A percentile compares a stretch with the other conserved stretches of the same genome.
Evolutionary conservation across 1,139 yeast genomes (phyloP).

Genomic region (Suhomyces yuchorum): DNA sequence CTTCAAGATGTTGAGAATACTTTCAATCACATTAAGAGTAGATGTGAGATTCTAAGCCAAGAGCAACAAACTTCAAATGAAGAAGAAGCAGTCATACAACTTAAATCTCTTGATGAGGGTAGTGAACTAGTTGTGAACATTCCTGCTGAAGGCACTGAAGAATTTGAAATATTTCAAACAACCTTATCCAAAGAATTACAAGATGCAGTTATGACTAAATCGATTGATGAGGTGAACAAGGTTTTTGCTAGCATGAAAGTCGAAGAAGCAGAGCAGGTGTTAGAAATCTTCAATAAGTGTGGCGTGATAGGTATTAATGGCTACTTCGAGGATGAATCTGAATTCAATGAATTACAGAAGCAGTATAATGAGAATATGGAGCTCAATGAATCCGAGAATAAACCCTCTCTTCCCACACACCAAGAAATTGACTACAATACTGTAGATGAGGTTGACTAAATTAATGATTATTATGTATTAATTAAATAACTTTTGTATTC

Average conservation of each 20-base stretch:
- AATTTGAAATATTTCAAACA: constrained; percentile 54
- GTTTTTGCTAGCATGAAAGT: constrained; percentile 78
- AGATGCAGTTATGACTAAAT: constrained; percentile 69
- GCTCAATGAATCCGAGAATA: constrained; percentile 9
- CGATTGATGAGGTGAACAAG: constrained; percentile 77
- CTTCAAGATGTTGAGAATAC: constrained; percentile 73
- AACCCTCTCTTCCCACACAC: constrained; percentile 1
- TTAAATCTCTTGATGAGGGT: constrained; percentile 84
- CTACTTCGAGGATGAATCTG: constrained; percentile 30
- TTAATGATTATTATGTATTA: neutral
- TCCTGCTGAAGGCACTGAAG: constrained; percentile 59
- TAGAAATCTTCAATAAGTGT: constrained; percentile 75
- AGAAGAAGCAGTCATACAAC: constrained; percentile 80
- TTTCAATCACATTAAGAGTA: constrained; percentile 64
- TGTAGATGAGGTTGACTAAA: constrained; percentile 20
- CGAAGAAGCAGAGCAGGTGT: constrained; percentile 76
- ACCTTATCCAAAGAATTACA: constrained; percentile 67
- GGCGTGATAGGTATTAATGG: constrained; percentile 76
- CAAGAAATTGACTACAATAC: constrained; percentile 13
- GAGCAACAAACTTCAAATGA: constrained; percentile 41
- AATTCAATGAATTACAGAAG: constrained; percentile 27
- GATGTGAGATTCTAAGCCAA: constrained; percentile 68
- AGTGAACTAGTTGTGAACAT: constrained; percentile 72
- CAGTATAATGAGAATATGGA: constrained; percentile 24
- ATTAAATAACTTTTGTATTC: neutral